A percentile compares a stretch with the other conserved stretches of the same genome.
Evolutionary conservation across 2,329 filamentous ascomycete species (phyloP).

Genomic region (Chrysoporthe cubensis): DNA sequence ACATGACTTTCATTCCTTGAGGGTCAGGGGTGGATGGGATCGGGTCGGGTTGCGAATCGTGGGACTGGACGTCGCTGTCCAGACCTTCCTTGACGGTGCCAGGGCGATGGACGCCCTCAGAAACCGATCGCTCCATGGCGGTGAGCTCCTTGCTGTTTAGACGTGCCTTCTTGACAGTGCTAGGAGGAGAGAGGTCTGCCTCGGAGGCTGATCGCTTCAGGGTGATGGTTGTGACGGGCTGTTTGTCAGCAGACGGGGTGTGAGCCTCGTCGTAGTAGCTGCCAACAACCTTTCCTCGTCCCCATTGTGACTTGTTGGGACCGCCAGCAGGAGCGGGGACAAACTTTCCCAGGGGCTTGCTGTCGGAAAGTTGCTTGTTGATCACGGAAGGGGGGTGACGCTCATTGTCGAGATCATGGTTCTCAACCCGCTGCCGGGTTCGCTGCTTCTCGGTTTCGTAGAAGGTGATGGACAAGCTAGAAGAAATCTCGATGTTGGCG

Average conservation of each 20-base stretch:
- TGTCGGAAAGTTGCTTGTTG: no score
- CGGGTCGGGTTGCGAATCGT: not conserved
- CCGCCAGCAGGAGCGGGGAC: no score
- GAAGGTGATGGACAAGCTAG: not conserved
- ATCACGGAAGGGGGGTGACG: no score
- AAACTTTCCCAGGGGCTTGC: no score
- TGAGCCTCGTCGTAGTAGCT: not conserved
- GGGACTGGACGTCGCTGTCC: not conserved
- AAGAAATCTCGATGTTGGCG: not conserved
- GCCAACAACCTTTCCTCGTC: not conserved
- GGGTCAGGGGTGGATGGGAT: not conserved
- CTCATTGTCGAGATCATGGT: no score
- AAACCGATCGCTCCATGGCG: not conserved
- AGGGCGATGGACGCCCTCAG: not conserved
- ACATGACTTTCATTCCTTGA: no score
- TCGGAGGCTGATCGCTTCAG: not conserved
- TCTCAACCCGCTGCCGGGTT: no score
- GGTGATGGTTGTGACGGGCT: not conserved
- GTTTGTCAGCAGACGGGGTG: not conserved
- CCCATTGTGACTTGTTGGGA: not conserved
- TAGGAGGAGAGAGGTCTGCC: not conserved
- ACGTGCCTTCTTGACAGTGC: not conserved
- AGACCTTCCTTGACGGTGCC: not conserved
- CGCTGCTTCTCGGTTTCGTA: no score
- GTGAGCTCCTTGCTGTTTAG: not conserved